These are phyloP conservation scores for Zygoascus flipseniorum DNA, from an alignment of 805 yeast genomes.

Conservation along the genomic window DNA sequence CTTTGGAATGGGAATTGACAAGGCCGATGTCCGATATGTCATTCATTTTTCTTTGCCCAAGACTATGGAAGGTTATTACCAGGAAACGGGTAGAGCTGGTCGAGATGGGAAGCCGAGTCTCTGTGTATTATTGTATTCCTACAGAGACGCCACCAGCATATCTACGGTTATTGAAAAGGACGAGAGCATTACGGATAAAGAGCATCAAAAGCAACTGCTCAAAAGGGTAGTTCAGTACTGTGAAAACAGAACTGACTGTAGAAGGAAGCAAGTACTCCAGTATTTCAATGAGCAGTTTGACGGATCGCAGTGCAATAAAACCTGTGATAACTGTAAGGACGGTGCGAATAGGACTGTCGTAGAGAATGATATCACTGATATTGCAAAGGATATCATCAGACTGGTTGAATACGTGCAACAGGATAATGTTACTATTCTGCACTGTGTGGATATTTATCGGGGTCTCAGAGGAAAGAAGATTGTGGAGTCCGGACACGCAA, in stretches of 20 bases:
- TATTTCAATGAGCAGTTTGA: conserved; percentile 84
- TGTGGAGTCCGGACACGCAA: conserved; percentile 52
- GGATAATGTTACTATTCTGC: conserved; percentile 58
- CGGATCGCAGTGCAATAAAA: conserved; percentile 50
- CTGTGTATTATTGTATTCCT: conserved; percentile 75
- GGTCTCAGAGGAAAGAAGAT: conserved; percentile 64
- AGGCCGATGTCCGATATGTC: conserved; percentile 89
- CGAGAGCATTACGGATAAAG: conserved; percentile 49
- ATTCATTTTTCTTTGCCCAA: conserved; percentile 83
- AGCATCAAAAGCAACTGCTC: conserved; percentile 48
- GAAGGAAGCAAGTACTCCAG: conserved; percentile 79
- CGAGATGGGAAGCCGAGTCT: conserved; percentile 81
- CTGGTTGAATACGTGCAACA: conserved; percentile 48
- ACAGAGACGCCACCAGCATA: conserved; percentile 68
- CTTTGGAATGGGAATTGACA: conserved; percentile 98
- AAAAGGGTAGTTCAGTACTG: conserved; percentile 85
- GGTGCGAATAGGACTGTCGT: conserved; percentile 18
- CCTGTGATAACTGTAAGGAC: conserved; percentile 78
- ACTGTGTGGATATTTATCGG: conserved; percentile 74
- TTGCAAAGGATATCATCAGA: conserved; percentile 49
- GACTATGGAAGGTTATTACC: conserved; percentile 91
- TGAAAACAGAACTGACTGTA: conserved; percentile 83
- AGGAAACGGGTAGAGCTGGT: conserved; percentile 98
- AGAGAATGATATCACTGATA: conserved; percentile 53
- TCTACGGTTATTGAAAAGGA: conserved; percentile 75